These are phyloP conservation scores for Rhodotorula taiwanensis DNA, from an alignment of 768 basidiomycete species.

Conservation along the genomic window DNA sequence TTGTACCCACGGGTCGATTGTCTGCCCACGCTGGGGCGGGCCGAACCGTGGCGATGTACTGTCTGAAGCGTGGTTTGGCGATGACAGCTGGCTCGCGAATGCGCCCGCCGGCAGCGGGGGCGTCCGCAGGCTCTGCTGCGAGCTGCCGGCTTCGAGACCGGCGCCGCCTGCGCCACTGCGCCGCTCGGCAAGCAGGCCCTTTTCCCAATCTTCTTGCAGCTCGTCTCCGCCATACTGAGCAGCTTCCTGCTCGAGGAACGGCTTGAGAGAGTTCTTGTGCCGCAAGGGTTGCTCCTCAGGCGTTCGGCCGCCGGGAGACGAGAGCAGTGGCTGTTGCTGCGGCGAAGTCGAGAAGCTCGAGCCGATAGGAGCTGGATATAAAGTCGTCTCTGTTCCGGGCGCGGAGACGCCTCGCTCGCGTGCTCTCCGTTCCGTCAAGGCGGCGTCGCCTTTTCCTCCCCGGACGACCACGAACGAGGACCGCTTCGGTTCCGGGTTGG, in stretches of 20 bases:
- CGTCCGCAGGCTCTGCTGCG: constrained; percentile 11
- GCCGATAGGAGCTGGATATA: background rate
- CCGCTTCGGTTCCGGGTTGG: constrained; percentile 21
- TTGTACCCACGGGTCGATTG: constrained; percentile 26
- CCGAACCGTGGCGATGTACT: constrained; percentile 3
- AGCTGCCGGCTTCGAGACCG: background rate
- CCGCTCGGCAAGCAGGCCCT: constrained; percentile 26
- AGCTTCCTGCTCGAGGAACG: constrained; percentile 32
- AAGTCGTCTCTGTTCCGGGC: background rate
- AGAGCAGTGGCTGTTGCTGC: too few species aligned
- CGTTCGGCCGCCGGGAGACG: background rate
- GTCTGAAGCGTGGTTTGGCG: background rate
- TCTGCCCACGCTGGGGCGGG: constrained; percentile 1
- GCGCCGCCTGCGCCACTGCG: constrained; percentile 24
- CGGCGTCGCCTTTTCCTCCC: constrained; percentile 29
- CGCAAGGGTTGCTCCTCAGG: background rate
- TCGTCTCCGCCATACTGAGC: constrained; percentile 7
- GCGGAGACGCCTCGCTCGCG: background rate
- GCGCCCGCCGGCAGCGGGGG: constrained; percentile 20
- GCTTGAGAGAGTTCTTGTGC: constrained; percentile 34
- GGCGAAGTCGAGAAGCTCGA: background rate
- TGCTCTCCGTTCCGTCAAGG: constrained; percentile 23
- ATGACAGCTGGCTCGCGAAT: constrained; percentile 25
- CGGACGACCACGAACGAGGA: constrained; percentile 33
- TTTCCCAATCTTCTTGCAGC: constrained; percentile 34